These are phyloP conservation scores for Cystobasidium pallidum DNA, from an alignment of 1,284 basidiomycete species.

Conservation along the genomic window DNA sequence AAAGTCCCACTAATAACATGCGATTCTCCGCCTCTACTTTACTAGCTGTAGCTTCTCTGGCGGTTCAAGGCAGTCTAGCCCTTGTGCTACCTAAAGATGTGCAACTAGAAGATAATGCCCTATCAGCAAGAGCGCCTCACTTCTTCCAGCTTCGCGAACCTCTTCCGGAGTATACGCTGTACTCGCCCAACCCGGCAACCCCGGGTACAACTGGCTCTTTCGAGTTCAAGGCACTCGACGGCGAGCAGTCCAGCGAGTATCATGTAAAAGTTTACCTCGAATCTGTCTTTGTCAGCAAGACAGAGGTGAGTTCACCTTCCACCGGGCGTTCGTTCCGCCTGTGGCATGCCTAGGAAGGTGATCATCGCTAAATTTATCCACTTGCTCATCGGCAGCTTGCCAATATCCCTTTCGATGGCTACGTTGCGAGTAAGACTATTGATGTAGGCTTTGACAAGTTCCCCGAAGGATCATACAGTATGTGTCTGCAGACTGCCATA, in stretches of 20 bases:
- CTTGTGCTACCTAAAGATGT: slow-evolving; percentile 4
- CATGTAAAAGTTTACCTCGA: slow-evolving; percentile 21
- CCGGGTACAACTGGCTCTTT: slow-evolving; percentile 4
- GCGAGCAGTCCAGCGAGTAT: slow-evolving; percentile 29
- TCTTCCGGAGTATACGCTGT: slow-evolving; percentile 5
- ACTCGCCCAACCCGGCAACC: slow-evolving; percentile 5
- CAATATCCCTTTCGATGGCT: slow-evolving; percentile 36
- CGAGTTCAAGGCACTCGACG: slow-evolving; percentile 25
- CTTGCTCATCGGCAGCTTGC: background rate
- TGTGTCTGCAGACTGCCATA: no score
- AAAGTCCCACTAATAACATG: background rate
- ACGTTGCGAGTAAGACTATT: slow-evolving; percentile 7
- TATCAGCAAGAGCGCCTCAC: slow-evolving; percentile 20
- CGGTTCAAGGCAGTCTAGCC: slow-evolving; percentile 6
- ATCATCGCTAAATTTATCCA: no score
- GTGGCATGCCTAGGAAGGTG: no score
- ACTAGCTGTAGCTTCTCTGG: slow-evolving; percentile 6
- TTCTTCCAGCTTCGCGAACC: slow-evolving; percentile 11
- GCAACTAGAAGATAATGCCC: background rate
- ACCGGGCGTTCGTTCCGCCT: no score
- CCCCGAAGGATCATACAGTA: slow-evolving; percentile 29
- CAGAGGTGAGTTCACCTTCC: background rate
- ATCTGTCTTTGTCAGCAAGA: background rate
- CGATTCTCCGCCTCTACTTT: slow-evolving; percentile 14
- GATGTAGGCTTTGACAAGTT: slow-evolving; percentile 4